A percentile compares a stretch with the other conserved stretches of the same genome.
Conservation (phyloP, 202 grass and related monocot genomes). For the Cymbopogon flexuosus region DNA sequence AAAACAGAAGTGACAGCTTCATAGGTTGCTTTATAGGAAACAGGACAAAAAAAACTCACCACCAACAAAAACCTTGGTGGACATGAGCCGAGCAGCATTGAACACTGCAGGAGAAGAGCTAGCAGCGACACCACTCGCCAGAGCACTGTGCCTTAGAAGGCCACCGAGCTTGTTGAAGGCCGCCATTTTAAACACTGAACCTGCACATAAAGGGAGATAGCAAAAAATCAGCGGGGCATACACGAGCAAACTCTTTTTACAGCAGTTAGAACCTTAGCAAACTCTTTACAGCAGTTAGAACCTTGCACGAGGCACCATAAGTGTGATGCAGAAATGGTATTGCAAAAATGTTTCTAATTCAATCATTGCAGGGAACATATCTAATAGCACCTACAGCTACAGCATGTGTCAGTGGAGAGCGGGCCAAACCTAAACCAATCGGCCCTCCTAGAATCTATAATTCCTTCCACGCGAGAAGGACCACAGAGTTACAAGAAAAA, state of each 20-base stretch:
- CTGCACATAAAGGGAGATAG: constrained; percentile 1
- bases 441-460: neutral
- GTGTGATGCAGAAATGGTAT: neutral
- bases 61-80: constrained; percentile 66
- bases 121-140: constrained; percentile 11
- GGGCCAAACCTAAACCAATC: neutral
- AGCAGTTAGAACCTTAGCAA: neutral
- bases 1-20: neutral
- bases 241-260: neutral
- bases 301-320: neutral
- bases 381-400: neutral
- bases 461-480: neutral
- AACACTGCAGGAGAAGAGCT: constrained; percentile 41
- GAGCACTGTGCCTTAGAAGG: constrained; percentile 49
- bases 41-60: constrained; percentile 35
- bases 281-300: neutral
- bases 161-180: constrained; percentile 69
- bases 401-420: neutral
- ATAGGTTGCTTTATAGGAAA: neutral
- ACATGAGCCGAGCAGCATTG: constrained; percentile 60
- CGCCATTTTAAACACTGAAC: constrained; percentile 48
- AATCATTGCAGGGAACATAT: neutral
- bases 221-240: neutral
- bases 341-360: neutral
- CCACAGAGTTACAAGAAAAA: too few relatives aligned